Base-by-base conservation (phyloP, 2,329 filamentous ascomycete species). In the Xylaria sp. region DNA sequence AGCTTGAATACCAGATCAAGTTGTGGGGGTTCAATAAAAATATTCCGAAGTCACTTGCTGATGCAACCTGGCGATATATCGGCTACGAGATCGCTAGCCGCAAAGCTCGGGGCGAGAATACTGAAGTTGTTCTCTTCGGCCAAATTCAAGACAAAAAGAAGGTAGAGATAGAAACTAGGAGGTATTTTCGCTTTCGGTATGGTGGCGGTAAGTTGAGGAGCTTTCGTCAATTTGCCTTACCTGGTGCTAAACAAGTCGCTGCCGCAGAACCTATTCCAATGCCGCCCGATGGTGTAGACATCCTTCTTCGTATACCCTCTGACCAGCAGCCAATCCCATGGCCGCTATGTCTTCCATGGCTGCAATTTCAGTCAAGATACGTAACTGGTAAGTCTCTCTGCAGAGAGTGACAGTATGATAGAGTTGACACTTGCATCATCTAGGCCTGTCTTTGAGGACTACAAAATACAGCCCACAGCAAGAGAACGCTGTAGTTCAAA, bases 301-400 rank as follows among this genome's bases (percentile, higher is more conserved):
- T 51, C 48, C 48, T 51, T 51, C 48, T 51, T 51, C 20, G 48
- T 51, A 51, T 9, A 8, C 48, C 48, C 28, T 51, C 48, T 9
- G 13, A 7, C 48, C 10, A 23, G 20, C 9, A 28, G 28, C 23
- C 10, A 28, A 51, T 28, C 13, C 48, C 48, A 46, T 51, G 48
- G 48, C 48, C 20, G 13, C 20, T 28, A 51, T 28, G 20, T 51
- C 48, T 51, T 12, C 48, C 48, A 12, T 28, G 48, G 48, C 9
- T 51, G 20, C 48, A 51, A 20, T 51, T 51, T 51, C 48, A 51
- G 48, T 51, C 48, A 51, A 51, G 23, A 28, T 51, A 51, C 48
- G 3, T 51, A 28, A 25, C 48, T 25, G 10, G 20, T 51, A 51
- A 51, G 28, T 20, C 20, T 12, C 15, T 51, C 28, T 8, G 13